These are phyloP conservation scores for Aspergillus spinulosporus DNA, from an alignment of 2,329 filamentous ascomycete species.

Conservation along the genomic window DNA sequence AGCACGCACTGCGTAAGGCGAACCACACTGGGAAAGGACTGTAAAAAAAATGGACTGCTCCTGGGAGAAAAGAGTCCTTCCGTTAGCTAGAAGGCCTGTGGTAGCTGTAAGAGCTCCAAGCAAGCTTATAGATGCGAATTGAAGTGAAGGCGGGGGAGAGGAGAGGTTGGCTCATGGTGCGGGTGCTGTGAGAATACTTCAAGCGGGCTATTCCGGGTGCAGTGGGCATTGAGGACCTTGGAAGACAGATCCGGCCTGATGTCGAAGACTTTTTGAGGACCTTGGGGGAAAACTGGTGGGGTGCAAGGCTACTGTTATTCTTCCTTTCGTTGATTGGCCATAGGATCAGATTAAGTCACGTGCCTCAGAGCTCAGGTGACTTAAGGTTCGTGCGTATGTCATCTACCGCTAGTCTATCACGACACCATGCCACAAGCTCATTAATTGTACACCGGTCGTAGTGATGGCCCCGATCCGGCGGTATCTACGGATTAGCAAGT, in stretches of 20 bases:
- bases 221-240: constrained; percentile 35
- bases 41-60: background rate
- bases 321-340: background rate
- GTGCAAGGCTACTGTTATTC: background rate
- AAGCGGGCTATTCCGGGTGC: constrained; percentile 13
- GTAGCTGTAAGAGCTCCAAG: background rate
- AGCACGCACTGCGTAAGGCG: background rate
- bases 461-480: constrained; percentile 82
- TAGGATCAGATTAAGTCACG: background rate
- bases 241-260: constrained; percentile 23
- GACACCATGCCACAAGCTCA: background rate
- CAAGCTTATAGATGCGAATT: constrained; percentile 13
- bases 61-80: constrained; percentile 2
- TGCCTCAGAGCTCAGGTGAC: background rate
- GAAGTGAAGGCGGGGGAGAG: background rate
- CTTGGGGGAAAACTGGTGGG: constrained; percentile 30
- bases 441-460: background rate
- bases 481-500: constrained; percentile 88
- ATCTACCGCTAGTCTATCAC: background rate
- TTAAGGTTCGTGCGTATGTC: background rate
- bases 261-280: constrained; percentile 33
- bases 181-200: constrained; percentile 5
- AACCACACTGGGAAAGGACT: background rate
- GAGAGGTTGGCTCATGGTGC: constrained; percentile 18
- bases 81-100: constrained; percentile 7